Base-by-base conservation (phyloP, 1,284 basidiomycete genomes). In the Apiotrichum domesticum region DNA sequence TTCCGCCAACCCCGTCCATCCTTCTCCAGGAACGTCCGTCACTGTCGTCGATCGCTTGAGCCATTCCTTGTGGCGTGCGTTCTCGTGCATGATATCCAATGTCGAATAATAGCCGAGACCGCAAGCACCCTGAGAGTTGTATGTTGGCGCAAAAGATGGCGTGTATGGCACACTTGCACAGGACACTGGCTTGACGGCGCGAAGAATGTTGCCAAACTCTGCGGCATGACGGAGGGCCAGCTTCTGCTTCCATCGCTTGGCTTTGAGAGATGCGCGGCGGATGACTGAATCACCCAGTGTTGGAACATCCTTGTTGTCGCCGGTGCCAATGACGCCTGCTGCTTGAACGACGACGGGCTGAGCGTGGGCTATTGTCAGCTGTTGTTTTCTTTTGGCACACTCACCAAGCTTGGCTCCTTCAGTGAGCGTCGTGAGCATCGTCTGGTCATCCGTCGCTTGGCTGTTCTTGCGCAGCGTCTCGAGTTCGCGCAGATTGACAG, bases 31-130 rank as follows among this genome's bases (percentile, higher is more conserved):
- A 32, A 52, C n/a, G 2, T 56, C 46, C 21, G 34, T 35, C n/a
- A 58, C 37, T n/a, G 55, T 48, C 5, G 43, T 51, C 32, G 47
- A 41, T 8, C 46, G 39, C 14, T 10, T 15, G 11, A 35, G 49
- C 66, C 66, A 71, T 40, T 58, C 53, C 6, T 53, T 53, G 51
- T 66, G 60, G 21, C 69, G 58, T 6, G 65, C 56, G 11, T 60
- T 56, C 59, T 72, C 68, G 55, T 71, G 70, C 71, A 73, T 72
- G 4, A 61, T 63, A 42, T 66, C 64, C 14, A 71, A 33, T 0
- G 72, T 71, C 10, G 60, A 51, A 49, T 65, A 69, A 53, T 68
- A 72, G 10, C 71, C 72, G 33, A 65, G 53, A 9, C 65, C 66
- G 7, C 64, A 54, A 3, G 65, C 59, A 10, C 52, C 41, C 9